A percentile compares a stretch with the other conserved stretches of the same genome.
These are phyloP conservation scores for Linderina pennispora DNA, from an alignment of 192 early-diverging fungal genomes.

Conservation along the genomic window DNA sequence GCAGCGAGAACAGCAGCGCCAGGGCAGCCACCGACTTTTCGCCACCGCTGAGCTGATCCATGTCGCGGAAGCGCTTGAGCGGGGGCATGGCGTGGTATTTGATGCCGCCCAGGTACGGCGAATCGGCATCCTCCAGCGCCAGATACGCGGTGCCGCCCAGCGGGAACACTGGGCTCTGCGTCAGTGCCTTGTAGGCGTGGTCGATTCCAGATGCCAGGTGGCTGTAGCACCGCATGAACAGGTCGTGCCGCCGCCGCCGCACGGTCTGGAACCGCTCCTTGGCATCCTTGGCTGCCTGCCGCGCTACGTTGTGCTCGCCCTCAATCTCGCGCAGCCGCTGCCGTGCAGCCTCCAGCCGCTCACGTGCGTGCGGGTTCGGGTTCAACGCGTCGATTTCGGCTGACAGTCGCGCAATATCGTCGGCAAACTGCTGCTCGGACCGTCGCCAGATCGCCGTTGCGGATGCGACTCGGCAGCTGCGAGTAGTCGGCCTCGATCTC, in stretches of 20 bases:
- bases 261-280: constrained; percentile 77
- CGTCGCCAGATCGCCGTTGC: constrained; percentile 9
- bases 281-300: constrained; percentile 72
- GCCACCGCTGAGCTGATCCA: constrained; percentile 98
- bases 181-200: constrained; percentile 93
- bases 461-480: constrained; percentile 18
- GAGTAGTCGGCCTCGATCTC: constrained; percentile 35
- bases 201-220: constrained; percentile 93
- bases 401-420: constrained; percentile 21
- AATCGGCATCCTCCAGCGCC: constrained; percentile 87
- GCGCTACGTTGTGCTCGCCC: constrained; percentile 74
- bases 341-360: constrained; percentile 82
- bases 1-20: constrained; percentile 95
- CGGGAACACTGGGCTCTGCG: constrained; percentile 75
- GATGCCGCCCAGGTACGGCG: constrained; percentile 90
- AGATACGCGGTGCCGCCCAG: constrained; percentile 93
- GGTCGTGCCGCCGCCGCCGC: constrained; percentile 65
- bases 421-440: constrained; percentile 32
- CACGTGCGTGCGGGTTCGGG: constrained; percentile 87
- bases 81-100: constrained; percentile 99
- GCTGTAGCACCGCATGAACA: constrained; percentile 77
- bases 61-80: constrained; percentile 98
- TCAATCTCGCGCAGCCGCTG: constrained; percentile 71
- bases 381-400: constrained; percentile 73
- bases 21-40: constrained; percentile 98